A percentile compares a stretch with the other conserved stretches of the same genome.
These are phyloP conservation scores for Macroventuria anomochaeta DNA, from an alignment of 2,329 filamentous ascomycete species.

Conservation along the genomic window DNA sequence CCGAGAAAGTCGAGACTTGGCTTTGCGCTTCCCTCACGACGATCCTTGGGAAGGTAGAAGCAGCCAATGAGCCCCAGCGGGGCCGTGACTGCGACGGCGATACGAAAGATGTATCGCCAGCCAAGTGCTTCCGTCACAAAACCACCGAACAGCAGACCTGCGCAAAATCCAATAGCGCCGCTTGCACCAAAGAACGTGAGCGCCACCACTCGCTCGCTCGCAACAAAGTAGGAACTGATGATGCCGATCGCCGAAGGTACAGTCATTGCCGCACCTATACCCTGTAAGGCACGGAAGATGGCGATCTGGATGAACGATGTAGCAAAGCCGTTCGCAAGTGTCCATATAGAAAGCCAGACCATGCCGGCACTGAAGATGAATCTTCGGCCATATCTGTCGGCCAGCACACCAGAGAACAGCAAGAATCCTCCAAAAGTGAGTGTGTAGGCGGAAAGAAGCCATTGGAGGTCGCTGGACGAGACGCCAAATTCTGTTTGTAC, in stretches of 20 bases:
- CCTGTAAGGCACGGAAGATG: constrained; percentile 13
- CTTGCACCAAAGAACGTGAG: constrained; percentile 16
- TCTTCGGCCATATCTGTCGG: constrained; percentile 7
- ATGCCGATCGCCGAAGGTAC: constrained; percentile 14
- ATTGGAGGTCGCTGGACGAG: constrained; percentile 10
- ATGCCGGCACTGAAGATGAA: constrained; percentile 12
- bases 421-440: constrained; percentile 13
- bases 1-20: constrained; percentile 13
- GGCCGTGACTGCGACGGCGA: constrained; percentile 4
- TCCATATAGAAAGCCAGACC: constrained; percentile 15
- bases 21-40: constrained; percentile 10
- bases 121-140: constrained; percentile 13
- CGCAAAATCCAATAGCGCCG: constrained; percentile 11
- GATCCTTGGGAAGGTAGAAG: constrained; percentile 10
- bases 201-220: constrained; percentile 11
- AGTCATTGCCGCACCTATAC: constrained; percentile 15
- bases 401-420: constrained; percentile 11
- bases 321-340: constrained; percentile 13
- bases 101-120: constrained; percentile 17
- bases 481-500: constrained; percentile 14
- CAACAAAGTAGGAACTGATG: constrained; percentile 14
- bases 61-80: constrained; percentile 6
- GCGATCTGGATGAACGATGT: constrained; percentile 13
- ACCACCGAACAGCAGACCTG: constrained; percentile 13
- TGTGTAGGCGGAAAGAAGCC: constrained; percentile 13